Evolutionary conservation across 805 yeast genomes (phyloP), one percentile per base, ranked within the genome.

Genomic region (Grigorovia humatica): DNA sequence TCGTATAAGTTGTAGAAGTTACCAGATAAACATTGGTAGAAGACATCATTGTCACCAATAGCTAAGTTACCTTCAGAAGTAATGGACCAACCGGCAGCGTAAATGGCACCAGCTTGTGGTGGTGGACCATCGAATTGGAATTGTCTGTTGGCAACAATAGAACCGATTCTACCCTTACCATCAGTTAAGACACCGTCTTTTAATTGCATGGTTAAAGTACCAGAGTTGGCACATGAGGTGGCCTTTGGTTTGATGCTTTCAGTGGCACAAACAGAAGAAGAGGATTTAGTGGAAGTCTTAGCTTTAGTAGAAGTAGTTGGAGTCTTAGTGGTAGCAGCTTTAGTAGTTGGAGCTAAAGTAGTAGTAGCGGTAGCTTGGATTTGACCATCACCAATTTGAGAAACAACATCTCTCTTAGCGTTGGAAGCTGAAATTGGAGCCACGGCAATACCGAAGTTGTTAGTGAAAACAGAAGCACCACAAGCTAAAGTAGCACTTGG

Each of bases 81-180:
- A 46, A 78, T 68, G 47, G 78, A 71, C 83, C 82, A 77, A 55
- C 83, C 83, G 47, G 77, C 77, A 55, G 83, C 82, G 61, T 74
- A 77, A 59, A 78, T 73, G 50, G 82, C 70, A 63, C 82, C 83
- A 30, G 81, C 83, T 73, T 82, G 86, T 57, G 86, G 85, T 67
- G 85, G 82, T 52, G 85, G 85, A 59, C 85, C 85, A 64, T 82
- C 85, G 62, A 81, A 81, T 71, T 81, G 86, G 76, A 81, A 80
- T 72, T 82, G 87, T 71, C 82, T 74, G 79, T 81, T 81, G 48
- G 85, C 76, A 57, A 81, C 86, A 68, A 81, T 80, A 47, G 85
- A 75, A 56, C 86, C 86, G 56, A 81, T 69, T 74, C 87, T 78
- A 47, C 81, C 82, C 53, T 69, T 58, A 18, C 74, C 58, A 59